A percentile compares a stretch with the other conserved stretches of the same genome.
Conservation (phyloP, 2,329 filamentous ascomycete genomes). For the Ophiocordyceps camponoti-leonardi region DNA sequence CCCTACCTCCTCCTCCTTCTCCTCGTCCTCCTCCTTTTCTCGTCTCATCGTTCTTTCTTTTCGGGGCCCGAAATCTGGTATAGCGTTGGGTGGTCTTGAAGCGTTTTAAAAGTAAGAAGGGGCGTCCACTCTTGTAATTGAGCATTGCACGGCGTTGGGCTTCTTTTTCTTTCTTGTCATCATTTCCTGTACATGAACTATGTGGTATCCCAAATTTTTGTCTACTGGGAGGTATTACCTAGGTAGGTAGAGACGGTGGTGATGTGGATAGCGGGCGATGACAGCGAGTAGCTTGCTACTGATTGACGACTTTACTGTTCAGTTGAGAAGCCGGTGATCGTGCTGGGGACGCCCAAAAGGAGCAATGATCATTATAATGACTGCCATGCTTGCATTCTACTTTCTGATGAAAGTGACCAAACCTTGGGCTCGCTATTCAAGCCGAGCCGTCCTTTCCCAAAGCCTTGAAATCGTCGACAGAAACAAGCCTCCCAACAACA, state of each 20-base stretch:
- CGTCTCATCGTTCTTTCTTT: slow-evolving; percentile 3
- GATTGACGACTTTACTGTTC: too few species aligned
- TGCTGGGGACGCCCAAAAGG: neutral
- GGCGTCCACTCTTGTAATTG: slow-evolving; percentile 2
- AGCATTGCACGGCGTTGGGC: slow-evolving; percentile 17
- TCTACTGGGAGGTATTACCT: too few species aligned
- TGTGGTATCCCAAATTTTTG: too few species aligned
- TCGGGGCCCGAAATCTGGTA: neutral
- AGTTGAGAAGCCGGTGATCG: neutral
- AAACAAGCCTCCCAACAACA: slow-evolving; percentile 74
- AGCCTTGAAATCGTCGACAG: slow-evolving; percentile 21
- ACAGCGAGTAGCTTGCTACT: too few species aligned
- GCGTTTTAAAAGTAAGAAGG: neutral
- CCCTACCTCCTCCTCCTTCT: too few species aligned
- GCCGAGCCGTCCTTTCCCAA: neutral
- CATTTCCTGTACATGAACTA: too few species aligned
- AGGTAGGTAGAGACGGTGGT: too few species aligned
- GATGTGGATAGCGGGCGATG: too few species aligned
- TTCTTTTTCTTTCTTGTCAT: too few species aligned
- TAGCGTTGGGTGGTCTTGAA: neutral
- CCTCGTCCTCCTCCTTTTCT: too few species aligned
- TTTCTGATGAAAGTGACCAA: neutral
- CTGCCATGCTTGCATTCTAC: neutral
- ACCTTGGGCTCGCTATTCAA: neutral
- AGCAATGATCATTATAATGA: neutral